Base-by-base conservation (phyloP, 495 filamentous ascomycete genomes). In the Lophiotrema nucula region DNA sequence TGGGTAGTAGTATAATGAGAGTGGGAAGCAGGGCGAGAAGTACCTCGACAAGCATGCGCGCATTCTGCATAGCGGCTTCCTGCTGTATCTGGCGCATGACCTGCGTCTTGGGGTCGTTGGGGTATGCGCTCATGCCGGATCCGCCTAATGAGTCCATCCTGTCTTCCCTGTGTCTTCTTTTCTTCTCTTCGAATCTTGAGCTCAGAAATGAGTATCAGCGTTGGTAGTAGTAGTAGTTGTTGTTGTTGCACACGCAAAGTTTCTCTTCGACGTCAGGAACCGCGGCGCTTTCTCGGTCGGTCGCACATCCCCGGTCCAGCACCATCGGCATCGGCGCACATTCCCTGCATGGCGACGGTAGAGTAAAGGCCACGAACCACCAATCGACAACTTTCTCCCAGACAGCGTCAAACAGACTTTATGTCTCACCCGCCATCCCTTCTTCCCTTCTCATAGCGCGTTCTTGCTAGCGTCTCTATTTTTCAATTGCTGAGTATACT, bases 1-100 rank as follows among this genome's bases (percentile, higher is more conserved):
- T 35, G 31, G 31, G 31, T n/a, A n/a, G n/a, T n/a, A n/a, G n/a
- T n/a, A n/a, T n/a, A n/a, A n/a, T n/a, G n/a, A n/a, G n/a, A n/a
- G n/a, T n/a, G n/a, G n/a, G n/a, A n/a, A n/a, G n/a, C n/a, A n/a
- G n/a, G n/a, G n/a, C n/a, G n/a, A n/a, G 37, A 49, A 12, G 22
- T 82, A 90, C 90, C 68, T 86, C 79, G 71, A 95, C 86, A 59
- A 96, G 75, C 51, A 77, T 74, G 62, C 81, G 80, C 51, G 88
- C 88, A 67, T 95, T 96, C 64, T 73, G 75, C 66, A 90, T 77
- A 65, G 86, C 88, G 56, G 83, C 76, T 74, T 91, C 86, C 69
- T 85, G 78, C 62, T 85, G 83, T 53, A 95, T 73, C 73, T 92
- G 84, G 67, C 82, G 76, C 72, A 93, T 84, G 57, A 95, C 71